Evolutionary conservation across 805 yeast genomes (phyloP), one percentile per base, ranked within the genome.

Genomic region (Spathaspora passalidarum): DNA sequence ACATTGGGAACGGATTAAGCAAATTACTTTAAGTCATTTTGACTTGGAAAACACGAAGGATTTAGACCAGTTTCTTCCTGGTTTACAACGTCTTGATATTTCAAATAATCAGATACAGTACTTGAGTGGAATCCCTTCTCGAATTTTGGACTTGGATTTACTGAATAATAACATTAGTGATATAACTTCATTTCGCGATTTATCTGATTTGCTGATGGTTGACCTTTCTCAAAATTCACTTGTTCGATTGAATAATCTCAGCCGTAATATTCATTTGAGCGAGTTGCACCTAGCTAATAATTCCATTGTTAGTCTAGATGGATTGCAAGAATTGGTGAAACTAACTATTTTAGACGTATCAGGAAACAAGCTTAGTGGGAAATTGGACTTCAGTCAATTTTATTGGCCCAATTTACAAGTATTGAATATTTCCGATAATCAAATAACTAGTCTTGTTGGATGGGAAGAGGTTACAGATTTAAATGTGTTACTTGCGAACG

Each of bases 41-140:
- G 59, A 54, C 16, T 60, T 79, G 17, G 67, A 67, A 7, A 73
- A 69, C 39, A 55, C 78, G 21, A 70, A 72, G 40, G 79, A 72
- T 45, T 62, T 79, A 25, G 61, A 70, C 25, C 56, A 56, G 34
- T 72, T 77, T 44, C 62, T 76, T 23, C 84, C 84, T 0, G 63
- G 68, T 38, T 55, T 78, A 34, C 54, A 59, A 47, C 55, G 53
- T 19, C 46, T 76, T 2, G 66, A 76, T 55, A 65, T 77, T 8
- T 66, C 77, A 0, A 45, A 60, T n/a, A 79, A 79, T 59, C 50
- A 55, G 6, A 57, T 79, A 10, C 58, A 62, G 17, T 77, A 64
- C 51, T 54, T 72, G 8, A 73, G 73, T 21, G 84, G 83, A 0
- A 55, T 79, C 18, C 81, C 82, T 0, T 47, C 47, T 7, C 47